These are phyloP conservation scores for Camelina hispida DNA, from an alignment of 345 rosid genomes.

Conservation along the genomic window DNA sequence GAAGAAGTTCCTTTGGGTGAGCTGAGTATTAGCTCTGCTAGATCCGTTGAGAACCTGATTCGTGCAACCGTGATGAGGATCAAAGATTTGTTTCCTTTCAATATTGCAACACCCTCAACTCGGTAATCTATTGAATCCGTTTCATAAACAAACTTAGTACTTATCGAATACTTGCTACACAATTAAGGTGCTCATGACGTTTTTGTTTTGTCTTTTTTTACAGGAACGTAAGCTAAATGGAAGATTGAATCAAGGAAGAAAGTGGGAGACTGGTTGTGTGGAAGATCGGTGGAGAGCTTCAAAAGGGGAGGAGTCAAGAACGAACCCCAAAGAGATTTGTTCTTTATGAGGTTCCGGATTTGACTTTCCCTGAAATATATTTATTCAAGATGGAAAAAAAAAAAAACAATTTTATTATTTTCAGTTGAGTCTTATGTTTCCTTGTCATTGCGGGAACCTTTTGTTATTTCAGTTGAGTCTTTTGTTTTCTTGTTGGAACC, in stretches of 20 bases:
- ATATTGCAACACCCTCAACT: constrained; percentile 26
- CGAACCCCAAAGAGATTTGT: constrained; percentile 58
- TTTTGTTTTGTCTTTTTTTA: neutral
- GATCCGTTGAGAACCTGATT: constrained; percentile 77
- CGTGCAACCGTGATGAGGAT: constrained; percentile 71
- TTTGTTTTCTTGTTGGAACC: neutral
- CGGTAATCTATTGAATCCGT: constrained; percentile 25
- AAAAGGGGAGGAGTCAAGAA: constrained; percentile 74
- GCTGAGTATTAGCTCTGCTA: constrained; percentile 76
- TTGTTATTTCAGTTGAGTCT: neutral
- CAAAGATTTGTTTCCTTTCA: constrained; percentile 55
- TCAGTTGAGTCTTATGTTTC: constrained; percentile 8
- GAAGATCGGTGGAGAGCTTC: constrained; percentile 31
- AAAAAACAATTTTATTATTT: neutral
- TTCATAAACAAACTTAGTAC: neutral
- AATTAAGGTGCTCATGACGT: constrained; percentile 4
- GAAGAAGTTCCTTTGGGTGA: constrained; percentile 60
- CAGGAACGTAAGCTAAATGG: constrained; percentile 42
- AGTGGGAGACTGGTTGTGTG: constrained; percentile 2
- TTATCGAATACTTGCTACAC: neutral
- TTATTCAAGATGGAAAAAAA: neutral
- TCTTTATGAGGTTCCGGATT: constrained; percentile 66
- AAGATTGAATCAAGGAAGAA: constrained; percentile 23
- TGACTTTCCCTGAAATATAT: constrained; percentile 53
- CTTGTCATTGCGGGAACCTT: constrained; percentile 10